Base-by-base conservation (phyloP, 176 grass and related monocot species). In the Poa annua region DNA sequence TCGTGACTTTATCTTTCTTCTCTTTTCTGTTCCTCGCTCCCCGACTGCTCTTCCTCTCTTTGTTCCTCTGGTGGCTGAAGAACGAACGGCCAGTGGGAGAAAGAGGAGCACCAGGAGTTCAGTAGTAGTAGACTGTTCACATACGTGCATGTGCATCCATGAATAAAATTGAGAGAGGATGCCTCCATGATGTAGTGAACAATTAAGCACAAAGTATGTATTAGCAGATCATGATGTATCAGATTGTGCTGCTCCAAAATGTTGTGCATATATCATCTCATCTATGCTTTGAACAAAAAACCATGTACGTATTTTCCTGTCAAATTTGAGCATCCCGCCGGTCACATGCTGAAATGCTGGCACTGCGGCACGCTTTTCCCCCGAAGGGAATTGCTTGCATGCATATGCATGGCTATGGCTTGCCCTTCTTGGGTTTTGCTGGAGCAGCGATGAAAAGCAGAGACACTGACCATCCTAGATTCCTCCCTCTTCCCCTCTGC, bases 401-500 rank as follows among this genome's bases (percentile, higher is more conserved):
- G 78, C 21, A 53, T 29, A 29, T 85, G 16, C 72, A 25, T 78
- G 78, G n/a, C n/a, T 17, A 53, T 77, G 81, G 72, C 38, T 72
- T 82, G 73, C 72, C 19, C 74, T 74, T 29, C 72, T 78, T 73
- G 36, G 79, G 73, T 83, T 86, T 66, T 82, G 88, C 79, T 33
- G 78, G 56, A 22, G 47, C 64, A 88, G 52, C 36, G 51, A 50
- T 47, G 42, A 74, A 91, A 82, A 88, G 86, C 82, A 81, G 85
- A 81, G 59, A 74, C 55, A 76, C 82, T 81, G 76, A 24, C 53
- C 33, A 88, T 88, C 71, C 83, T 78, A 89, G 80, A 90, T 90
- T 90, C 88, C 74, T 64, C 26, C 13, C 54, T 9, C n/a, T n/a
- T 21, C 61, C 12, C 61, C 61, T 79, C 79, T 59, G 1, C 74